Percentiles rank a stretch among this genome's conserved stretches.
phyloP scores from a whole-genome alignment of 441 rosid genomes.

The Omphalea diandra region DNA sequence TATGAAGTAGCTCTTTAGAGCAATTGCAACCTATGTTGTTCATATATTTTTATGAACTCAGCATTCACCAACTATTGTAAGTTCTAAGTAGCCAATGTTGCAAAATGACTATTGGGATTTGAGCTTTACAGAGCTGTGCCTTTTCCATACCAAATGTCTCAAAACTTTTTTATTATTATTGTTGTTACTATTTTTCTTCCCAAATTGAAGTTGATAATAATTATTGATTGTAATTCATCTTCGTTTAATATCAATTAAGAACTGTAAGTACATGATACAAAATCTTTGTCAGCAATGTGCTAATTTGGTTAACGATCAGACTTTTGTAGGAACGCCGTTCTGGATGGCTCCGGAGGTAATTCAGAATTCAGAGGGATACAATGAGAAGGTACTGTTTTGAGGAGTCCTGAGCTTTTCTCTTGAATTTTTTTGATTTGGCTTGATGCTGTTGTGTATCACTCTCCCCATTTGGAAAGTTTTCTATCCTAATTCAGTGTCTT shows the following conservation, averaged over 20 bases:
- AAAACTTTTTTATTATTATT: background rate
- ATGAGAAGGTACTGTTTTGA: conserved; percentile 71
- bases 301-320: conserved; percentile 65
- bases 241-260: conserved; percentile 5
- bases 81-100: background rate
- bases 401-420: conserved; percentile 4
- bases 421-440: conserved; percentile 14
- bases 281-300: conserved; percentile 24
- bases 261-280: conserved; percentile 12
- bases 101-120: background rate
- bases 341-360: conserved; percentile 99
- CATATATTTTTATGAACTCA: background rate
- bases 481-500: conserved; percentile 1
- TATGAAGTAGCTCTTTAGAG: background rate
- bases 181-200: background rate
- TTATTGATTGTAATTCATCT: background rate
- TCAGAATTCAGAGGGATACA: conserved; percentile 97
- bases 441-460: conserved; percentile 10
- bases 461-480: background rate
- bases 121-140: background rate
- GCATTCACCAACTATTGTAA: background rate
- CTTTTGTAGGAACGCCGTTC: conserved; percentile 99
- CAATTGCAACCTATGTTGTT: background rate
- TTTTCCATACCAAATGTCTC: background rate
- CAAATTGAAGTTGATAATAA: background rate